These are phyloP conservation scores for Melaleuca quinquenervia DNA, from an alignment of 345 rosid species.

Conservation along the genomic window DNA sequence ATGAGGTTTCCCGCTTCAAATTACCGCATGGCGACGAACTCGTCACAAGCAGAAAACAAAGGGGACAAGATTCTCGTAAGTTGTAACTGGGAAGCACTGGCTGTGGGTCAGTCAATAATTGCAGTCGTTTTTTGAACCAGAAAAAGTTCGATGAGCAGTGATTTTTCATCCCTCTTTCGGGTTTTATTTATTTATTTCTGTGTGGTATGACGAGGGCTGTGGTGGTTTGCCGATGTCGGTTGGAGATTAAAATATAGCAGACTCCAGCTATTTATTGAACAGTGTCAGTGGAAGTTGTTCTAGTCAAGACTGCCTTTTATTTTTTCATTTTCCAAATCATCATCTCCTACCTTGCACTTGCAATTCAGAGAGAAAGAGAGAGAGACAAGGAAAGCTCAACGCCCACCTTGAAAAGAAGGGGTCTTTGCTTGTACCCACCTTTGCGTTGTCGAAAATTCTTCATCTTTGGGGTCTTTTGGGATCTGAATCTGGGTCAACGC, in stretches of 20 bases:
- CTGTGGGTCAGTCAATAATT: not conserved
- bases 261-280: not conserved
- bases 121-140: not conserved
- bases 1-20: not conserved
- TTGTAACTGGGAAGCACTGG: not conserved
- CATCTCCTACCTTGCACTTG: not conserved
- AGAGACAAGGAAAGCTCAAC: not conserved
- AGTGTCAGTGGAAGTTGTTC: not conserved
- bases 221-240: not conserved
- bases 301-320: not conserved
- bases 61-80: not conserved
- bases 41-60: not conserved
- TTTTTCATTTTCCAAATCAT: not conserved
- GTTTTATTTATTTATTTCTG: not conserved
- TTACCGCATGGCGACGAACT: not conserved
- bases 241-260: not conserved
- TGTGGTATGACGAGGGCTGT: not conserved
- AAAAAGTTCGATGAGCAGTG: not conserved
- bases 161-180: not conserved
- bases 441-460: not conserved
- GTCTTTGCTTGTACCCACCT: not conserved
- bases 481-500: conserved; percentile 32
- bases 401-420: not conserved
- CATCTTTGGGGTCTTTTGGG: conserved; percentile 1
- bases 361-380: not conserved